phyloP scores from a whole-genome alignment of 805 yeast genomes.

The Teunomyces funiuensis region DNA sequence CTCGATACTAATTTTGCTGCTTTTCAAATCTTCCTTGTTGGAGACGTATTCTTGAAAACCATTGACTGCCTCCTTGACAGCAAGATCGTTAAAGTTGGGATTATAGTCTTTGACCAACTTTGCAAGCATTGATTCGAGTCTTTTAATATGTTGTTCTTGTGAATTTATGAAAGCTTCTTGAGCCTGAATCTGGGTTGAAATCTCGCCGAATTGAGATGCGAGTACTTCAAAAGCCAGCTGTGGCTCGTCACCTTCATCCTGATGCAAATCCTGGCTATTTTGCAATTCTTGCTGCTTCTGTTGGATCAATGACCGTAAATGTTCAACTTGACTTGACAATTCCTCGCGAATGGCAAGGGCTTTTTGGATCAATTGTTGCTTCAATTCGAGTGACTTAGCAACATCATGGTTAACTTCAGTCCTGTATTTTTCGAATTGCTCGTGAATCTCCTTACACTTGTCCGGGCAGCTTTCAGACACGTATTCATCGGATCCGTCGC shows the following conservation, averaged over 20 bases:
- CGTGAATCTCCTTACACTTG: conserved; percentile 51
- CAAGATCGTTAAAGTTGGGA: conserved; percentile 82
- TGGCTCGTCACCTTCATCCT: conserved; percentile 6
- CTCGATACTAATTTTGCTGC: conserved; percentile 23
- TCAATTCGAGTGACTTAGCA: conserved; percentile 27
- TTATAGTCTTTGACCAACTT: conserved; percentile 62
- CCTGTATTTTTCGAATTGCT: conserved; percentile 27
- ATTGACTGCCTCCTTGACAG: conserved; percentile 72
- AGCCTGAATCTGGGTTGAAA: conserved; percentile 6
- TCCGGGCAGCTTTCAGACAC: conserved; percentile 49
- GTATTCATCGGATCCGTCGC: conserved; percentile 92
- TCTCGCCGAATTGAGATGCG: conserved; percentile 14
- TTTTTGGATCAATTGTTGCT: conserved; percentile 21
- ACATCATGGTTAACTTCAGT: conserved; percentile 14
- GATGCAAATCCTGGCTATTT: not conserved
- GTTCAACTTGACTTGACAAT: conserved; percentile 12
- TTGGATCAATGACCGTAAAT: conserved; percentile 8
- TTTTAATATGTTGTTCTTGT: conserved; percentile 19
- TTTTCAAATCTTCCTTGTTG: conserved; percentile 23
- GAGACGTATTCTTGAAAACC: conserved; percentile 50
- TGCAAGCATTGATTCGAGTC: conserved; percentile 48
- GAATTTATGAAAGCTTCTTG: conserved; percentile 7
- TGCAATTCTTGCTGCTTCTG: conserved; percentile 10
- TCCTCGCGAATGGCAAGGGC: conserved; percentile 18
- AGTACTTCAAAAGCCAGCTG: conserved; percentile 18